Evolutionary conservation across 2,329 filamentous ascomycete species (phyloP), one percentile per base, ranked within the genome.

Genomic region (Mariannaea sp.): DNA sequence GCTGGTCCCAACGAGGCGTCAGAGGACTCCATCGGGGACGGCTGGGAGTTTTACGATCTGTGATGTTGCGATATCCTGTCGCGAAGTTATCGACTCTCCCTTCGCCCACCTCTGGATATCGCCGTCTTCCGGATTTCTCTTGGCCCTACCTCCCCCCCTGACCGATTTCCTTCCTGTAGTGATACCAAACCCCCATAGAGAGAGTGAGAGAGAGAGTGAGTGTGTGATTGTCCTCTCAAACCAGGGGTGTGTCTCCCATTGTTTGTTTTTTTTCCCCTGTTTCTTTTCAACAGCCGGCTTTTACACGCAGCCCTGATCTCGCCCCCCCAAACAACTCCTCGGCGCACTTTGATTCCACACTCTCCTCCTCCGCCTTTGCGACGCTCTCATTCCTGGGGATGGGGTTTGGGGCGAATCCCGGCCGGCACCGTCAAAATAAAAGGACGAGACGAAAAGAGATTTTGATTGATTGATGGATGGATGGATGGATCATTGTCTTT

Each of bases 41-140:
- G 84, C 55, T 88, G 85, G 85, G 82, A 82, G 62, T 77, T 85
- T 65, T 88, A 88, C 67, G 84, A 82, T 65, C 71, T 88, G 52
- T 86, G 60, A 70, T 35, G 55, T 41, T 42, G 17, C 7, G 10
- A 8, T n/a, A n/a, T 17, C 26, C 35, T 43, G 26, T 35, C 38
- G 12, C 16, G 13, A 55, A 32, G 55, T 46, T 52, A 19, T 22
- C 17, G 29, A 26, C 22, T 44, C 39, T 20, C 32, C 13, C 12
- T 26, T 16, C 43, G 41, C 36, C 10, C 14, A 7, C 35, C n/a
- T 24, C 40, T 39, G 41, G 51, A 48, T 32, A 33, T 32, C 38
- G 29, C 36, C 27, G 38, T 42, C 41, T 39, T n/a, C 45, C 35
- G 49, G 32, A 50, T 55, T 13, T 13, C 29, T n/a, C 49, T n/a